Conservation (phyloP, 2,329 filamentous ascomycete genomes). For the Rasamsonia emersonii region DNA sequence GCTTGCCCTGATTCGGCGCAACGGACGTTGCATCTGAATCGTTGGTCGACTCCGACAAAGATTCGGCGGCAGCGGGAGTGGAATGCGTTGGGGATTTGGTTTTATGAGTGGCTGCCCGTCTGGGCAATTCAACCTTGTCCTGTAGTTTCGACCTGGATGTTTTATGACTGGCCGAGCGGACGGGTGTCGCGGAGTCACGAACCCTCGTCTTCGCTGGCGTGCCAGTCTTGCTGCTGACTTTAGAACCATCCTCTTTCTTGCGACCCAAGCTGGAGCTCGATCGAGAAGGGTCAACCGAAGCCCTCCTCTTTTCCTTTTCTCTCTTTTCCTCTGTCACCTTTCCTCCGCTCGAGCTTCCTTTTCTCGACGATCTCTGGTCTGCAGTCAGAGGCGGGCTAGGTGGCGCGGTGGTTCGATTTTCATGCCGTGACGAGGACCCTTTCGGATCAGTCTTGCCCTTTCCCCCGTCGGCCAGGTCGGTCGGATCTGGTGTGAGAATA, state of each 20-base stretch:
- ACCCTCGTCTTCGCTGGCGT: slow-evolving; percentile 31
- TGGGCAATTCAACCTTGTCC: slow-evolving; percentile 24
- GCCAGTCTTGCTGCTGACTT: slow-evolving; percentile 26
- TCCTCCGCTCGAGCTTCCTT: slow-evolving; percentile 25
- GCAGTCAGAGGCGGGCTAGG: slow-evolving; percentile 42
- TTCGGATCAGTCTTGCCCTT: slow-evolving; percentile 14
- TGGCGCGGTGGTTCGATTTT: slow-evolving; percentile 26
- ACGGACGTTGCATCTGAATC: slow-evolving; percentile 40
- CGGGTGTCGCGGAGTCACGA: slow-evolving; percentile 23
- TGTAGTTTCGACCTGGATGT: slow-evolving; percentile 24
- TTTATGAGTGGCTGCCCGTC: slow-evolving; percentile 22
- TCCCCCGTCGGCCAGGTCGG: slow-evolving; percentile 52
- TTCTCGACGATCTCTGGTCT: slow-evolving; percentile 31
- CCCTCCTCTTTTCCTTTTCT: slow-evolving; percentile 27
- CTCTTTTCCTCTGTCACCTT: slow-evolving; percentile 20
- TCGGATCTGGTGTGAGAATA: slow-evolving; percentile 61
- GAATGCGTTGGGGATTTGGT: slow-evolving; percentile 27
- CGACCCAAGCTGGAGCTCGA: slow-evolving; percentile 35
- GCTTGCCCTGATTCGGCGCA: slow-evolving; percentile 34
- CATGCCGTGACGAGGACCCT: slow-evolving; percentile 24
- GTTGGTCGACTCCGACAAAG: slow-evolving; percentile 25
- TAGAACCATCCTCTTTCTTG: slow-evolving; percentile 30
- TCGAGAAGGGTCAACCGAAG: slow-evolving; percentile 29
- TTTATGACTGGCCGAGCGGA: slow-evolving; percentile 27
- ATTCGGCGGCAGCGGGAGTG: slow-evolving; percentile 26